Base-by-base conservation (phyloP, 164 flowering plant species). In the Berberis vulgaris region DNA sequence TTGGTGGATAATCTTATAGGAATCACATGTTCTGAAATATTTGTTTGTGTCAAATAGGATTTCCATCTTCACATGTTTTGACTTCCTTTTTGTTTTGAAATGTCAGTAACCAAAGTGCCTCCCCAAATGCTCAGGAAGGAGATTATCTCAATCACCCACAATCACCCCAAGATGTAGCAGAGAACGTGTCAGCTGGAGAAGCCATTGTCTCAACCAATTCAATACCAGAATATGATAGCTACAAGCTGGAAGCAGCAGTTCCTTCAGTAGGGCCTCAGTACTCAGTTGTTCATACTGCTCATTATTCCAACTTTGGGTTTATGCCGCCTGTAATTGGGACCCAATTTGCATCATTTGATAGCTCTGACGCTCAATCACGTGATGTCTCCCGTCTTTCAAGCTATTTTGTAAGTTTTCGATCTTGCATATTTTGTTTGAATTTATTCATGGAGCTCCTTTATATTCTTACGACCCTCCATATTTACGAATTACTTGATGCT, bases 321-420 rank as follows among this genome's bases (percentile, higher is more conserved):
- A 61, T 79, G 74, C 91, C 86, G 4, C 81, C 87, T 49, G 73
- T 86, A 62, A 38, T 80, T 6, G 83, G 85, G 50, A 71, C 74
- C 72, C 94, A 82, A 65, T 64, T 83, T 70, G 66, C 90, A 68
- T 75, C 82, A n/a, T 75, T 78, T 62, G 96, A 89, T 69, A 80
- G 75, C 74, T 71, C 84, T 11, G 95, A 89, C 45, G 75, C 84
- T 71, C 98, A 87, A 72, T 78, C 80, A 65, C 88, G 84, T 56
- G 90, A 87, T 68, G 82, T 60, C 71, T 71, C 94, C 73, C 86
- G 82, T 41, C 77, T 81, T 76, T 82, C 90, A 58, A 76, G 78
- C 77, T 79, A 84, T 80, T 78, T 89, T 4, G 91, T 91, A 76
- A 85, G 93, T 65, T 57, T 63, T 68, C 47, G 38, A 47, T 61